A percentile compares a stretch with the other conserved stretches of the same genome.
These are phyloP conservation scores for Sodiomyces alkalinus DNA, from an alignment of 2,329 filamentous ascomycete genomes.

Conservation along the genomic window DNA sequence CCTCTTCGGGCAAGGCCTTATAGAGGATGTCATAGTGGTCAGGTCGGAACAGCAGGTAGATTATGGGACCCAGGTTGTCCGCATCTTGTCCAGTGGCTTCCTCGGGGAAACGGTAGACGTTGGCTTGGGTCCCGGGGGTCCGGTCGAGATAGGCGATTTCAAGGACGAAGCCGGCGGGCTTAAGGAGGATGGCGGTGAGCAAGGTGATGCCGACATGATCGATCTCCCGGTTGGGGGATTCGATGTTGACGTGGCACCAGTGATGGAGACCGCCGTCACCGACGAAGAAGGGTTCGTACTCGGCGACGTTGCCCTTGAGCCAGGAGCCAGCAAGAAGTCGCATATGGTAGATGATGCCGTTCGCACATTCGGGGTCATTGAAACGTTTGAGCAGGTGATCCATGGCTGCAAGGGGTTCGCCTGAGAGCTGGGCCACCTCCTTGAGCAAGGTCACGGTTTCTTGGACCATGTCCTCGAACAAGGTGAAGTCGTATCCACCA, in stretches of 20 bases:
- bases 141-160: slow-evolving; percentile 88
- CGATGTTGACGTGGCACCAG: slow-evolving; percentile 57
- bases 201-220: slow-evolving; percentile 76
- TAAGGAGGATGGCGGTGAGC: slow-evolving; percentile 63
- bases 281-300: slow-evolving; percentile 58
- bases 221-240: slow-evolving; percentile 68
- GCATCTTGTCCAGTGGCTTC: slow-evolving; percentile 31
- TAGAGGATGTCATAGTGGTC: slow-evolving; percentile 95
- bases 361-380: slow-evolving; percentile 54
- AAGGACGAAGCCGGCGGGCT: slow-evolving; percentile 62
- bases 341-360: slow-evolving; percentile 71
- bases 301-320: slow-evolving; percentile 57
- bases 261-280: slow-evolving; percentile 42
- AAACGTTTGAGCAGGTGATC: slow-evolving; percentile 47
- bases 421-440: slow-evolving; percentile 43
- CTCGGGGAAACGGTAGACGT: slow-evolving; percentile 49
- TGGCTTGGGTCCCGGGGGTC: slow-evolving; percentile 63
- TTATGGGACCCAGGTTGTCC: slow-evolving; percentile 30
- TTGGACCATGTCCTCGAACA: slow-evolving; percentile 75
- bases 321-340: slow-evolving; percentile 72
- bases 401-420: slow-evolving; percentile 41
- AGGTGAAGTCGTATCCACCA: slow-evolving; percentile 53
- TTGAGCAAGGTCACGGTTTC: slow-evolving; percentile 55
- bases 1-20: slow-evolving; percentile 30
- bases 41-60: slow-evolving; percentile 49